phyloP scores from a whole-genome alignment of 169 alveolate species.

The Plasmodium inui region DNA sequence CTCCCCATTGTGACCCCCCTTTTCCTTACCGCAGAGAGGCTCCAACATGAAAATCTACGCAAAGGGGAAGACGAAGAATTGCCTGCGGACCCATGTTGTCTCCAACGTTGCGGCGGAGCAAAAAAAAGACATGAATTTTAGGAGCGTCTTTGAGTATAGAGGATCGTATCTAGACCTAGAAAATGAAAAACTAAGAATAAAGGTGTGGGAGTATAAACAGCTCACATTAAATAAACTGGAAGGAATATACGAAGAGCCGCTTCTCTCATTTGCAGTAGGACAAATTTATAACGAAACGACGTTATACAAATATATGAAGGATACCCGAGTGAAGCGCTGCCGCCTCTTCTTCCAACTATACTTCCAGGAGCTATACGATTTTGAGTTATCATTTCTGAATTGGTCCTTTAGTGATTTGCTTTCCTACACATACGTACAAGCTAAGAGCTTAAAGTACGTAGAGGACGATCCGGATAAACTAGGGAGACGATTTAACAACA shows the following conservation, averaged over 20 bases:
- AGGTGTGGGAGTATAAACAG: conserved; percentile 87
- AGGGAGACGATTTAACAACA: conserved; percentile 9
- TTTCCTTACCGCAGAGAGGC: conserved; percentile 67
- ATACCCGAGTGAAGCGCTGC: conserved; percentile 78
- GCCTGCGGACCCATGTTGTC: conserved; percentile 87
- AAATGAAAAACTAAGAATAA: conserved; percentile 85
- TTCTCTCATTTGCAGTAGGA: conserved; percentile 82
- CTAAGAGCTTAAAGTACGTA: conserved; percentile 40
- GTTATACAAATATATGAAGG: conserved; percentile 79
- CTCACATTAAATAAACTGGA: conserved; percentile 85
- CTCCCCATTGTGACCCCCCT: neutral
- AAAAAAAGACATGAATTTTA: conserved; percentile 83
- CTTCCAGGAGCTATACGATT: conserved; percentile 86
- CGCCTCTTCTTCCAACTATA: conserved; percentile 80
- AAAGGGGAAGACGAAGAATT: conserved; percentile 85
- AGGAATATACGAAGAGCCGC: conserved; percentile 85
- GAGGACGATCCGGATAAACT: conserved; percentile 9
- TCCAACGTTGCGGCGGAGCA: conserved; percentile 83
- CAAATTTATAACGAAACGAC: conserved; percentile 81
- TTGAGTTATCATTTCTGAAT: conserved; percentile 81
- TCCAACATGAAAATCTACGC: conserved; percentile 80
- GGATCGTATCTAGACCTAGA: conserved; percentile 89
- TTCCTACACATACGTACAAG: conserved; percentile 70
- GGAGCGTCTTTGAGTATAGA: conserved; percentile 86
- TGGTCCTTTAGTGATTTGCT: conserved; percentile 78